These are phyloP conservation scores for Fragaria nilgerrensis DNA, from an alignment of 306 rosid species.

Conservation along the genomic window DNA sequence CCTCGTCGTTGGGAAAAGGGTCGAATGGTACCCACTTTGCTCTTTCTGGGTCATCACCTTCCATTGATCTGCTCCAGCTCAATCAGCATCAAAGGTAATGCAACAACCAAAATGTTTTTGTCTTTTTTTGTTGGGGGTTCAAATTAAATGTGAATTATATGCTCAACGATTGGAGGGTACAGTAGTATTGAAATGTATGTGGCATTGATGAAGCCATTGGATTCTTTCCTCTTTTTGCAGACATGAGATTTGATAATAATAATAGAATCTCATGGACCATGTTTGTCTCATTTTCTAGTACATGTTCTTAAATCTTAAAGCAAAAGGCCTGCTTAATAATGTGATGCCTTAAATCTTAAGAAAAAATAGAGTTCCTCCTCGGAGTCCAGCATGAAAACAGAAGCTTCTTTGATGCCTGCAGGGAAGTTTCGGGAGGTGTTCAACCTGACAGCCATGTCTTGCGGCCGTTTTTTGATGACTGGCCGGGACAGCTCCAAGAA, in stretches of 20 bases:
- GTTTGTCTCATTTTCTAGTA: background rate
- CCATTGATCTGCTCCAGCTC: conserved; percentile 54
- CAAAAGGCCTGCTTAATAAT: background rate
- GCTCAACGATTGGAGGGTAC: background rate
- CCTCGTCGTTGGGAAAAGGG: conserved; percentile 34
- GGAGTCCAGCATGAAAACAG: conserved; percentile 45
- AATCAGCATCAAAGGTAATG: conserved; percentile 43
- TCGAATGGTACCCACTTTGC: conserved; percentile 31
- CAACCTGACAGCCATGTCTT: conserved; percentile 66
- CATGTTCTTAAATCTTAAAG: background rate
- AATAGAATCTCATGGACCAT: conserved; percentile 11
- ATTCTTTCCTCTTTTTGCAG: background rate
- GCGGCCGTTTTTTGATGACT: conserved; percentile 90
- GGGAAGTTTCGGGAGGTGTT: conserved; percentile 42
- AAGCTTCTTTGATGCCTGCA: conserved; percentile 30
- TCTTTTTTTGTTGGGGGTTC: background rate
- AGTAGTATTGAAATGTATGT: background rate
- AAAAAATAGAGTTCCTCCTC: conserved; percentile 13
- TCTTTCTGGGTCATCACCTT: conserved; percentile 53
- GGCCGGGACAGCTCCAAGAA: conserved; percentile 75
- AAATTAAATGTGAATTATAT: background rate
- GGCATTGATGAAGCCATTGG: background rate
- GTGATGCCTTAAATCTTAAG: conserved; percentile 23
- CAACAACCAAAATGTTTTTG: background rate
- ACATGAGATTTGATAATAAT: background rate